Conservation (phyloP, 345 rosid genomes). For the Pistacia integerrima region DNA sequence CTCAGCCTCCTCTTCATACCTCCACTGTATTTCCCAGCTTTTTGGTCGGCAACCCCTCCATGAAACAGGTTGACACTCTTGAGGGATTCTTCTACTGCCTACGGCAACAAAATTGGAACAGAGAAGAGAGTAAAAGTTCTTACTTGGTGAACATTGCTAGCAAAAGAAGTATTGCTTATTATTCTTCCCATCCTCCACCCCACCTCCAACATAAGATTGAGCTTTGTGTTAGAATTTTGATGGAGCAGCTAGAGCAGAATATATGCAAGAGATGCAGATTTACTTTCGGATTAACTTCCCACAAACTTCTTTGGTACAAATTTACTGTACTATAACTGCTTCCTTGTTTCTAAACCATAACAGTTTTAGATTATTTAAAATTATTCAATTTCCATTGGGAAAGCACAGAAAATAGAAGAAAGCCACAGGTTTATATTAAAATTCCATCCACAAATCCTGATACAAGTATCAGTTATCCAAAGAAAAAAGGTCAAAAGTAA, state of each 20-base stretch:
- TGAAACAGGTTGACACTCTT: constrained; percentile 67
- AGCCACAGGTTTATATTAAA: background rate
- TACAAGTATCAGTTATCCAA: constrained; percentile 9
- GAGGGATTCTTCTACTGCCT: constrained; percentile 98
- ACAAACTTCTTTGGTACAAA: background rate
- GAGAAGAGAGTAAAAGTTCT: constrained; percentile 10
- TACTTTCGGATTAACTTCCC: background rate
- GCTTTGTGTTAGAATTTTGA: background rate
- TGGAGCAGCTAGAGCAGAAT: background rate
- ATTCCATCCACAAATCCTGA: background rate
- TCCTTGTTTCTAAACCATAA: background rate
- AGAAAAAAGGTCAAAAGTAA: background rate
- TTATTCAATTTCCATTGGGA: constrained; percentile 5
- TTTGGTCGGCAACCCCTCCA: constrained; percentile 86
- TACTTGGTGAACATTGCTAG: background rate
- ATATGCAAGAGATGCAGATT: background rate
- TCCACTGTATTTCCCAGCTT: constrained; percentile 91
- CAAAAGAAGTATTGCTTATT: background rate
- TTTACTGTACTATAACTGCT: background rate
- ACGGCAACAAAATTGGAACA: constrained; percentile 11
- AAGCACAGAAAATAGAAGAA: background rate
- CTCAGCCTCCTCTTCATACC: constrained; percentile 99
- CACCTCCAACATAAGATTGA: background rate
- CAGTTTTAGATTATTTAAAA: background rate
- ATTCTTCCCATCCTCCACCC: background rate